These are phyloP conservation scores for Cystobasidium ongulense DNA, from an alignment of 768 basidiomycete species.

Conservation along the genomic window DNA sequence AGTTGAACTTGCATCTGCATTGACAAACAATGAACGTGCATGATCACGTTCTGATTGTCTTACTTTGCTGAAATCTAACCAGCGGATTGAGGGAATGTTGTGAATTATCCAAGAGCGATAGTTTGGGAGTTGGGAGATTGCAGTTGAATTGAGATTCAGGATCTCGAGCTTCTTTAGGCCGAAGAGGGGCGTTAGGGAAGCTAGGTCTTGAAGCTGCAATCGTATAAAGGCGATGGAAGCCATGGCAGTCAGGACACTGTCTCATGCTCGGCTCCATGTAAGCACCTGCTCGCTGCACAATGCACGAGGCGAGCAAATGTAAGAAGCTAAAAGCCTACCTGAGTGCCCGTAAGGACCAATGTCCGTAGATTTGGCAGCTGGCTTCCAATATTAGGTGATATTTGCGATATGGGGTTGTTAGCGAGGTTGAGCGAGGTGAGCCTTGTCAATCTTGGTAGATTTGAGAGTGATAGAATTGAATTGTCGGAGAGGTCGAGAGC, in stretches of 20 bases:
- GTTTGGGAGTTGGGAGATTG: slow-evolving; percentile 83
- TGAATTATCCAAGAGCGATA: slow-evolving; percentile 93
- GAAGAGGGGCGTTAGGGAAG: slow-evolving; percentile 47
- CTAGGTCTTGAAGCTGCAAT: slow-evolving; percentile 46
- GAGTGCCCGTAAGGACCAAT: slow-evolving; percentile 72
- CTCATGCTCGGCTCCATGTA: background rate
- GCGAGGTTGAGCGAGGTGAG: slow-evolving; percentile 74
- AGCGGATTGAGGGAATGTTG: slow-evolving; percentile 75
- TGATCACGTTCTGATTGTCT: slow-evolving; percentile 83
- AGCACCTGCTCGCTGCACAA: too few species aligned
- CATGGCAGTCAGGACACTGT: background rate
- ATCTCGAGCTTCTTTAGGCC: slow-evolving; percentile 54
- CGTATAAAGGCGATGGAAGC: background rate
- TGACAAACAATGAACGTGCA: slow-evolving; percentile 65
- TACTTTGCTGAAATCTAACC: slow-evolving; percentile 90
- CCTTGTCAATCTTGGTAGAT: slow-evolving; percentile 77
- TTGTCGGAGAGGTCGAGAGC: slow-evolving; percentile 91
- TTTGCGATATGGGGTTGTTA: slow-evolving; percentile 77
- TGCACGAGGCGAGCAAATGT: too few species aligned
- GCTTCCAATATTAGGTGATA: slow-evolving; percentile 71
- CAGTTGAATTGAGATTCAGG: slow-evolving; percentile 69
- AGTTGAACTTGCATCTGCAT: slow-evolving; percentile 56
- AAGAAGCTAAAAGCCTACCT: slow-evolving; percentile 1
- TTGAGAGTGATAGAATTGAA: slow-evolving; percentile 68
- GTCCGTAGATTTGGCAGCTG: slow-evolving; percentile 76